phyloP scores from a whole-genome alignment of 345 rosid species.

The Eucalyptus polyanthemos region DNA sequence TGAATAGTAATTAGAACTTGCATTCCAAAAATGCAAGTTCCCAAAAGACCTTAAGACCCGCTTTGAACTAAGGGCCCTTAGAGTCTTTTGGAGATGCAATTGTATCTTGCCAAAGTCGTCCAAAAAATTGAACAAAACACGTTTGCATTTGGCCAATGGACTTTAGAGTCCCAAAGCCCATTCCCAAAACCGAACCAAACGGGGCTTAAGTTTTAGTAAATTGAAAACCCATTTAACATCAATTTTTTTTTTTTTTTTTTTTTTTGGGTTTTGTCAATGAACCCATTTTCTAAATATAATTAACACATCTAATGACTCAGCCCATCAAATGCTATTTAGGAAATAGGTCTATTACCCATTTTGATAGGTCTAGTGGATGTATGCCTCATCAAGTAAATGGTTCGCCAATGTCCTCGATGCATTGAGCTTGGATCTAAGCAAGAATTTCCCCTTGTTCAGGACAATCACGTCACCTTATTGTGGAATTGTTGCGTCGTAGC shows the following conservation, averaged over 20 bases:
- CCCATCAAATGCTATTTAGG: not conserved
- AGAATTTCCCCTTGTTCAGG: not conserved
- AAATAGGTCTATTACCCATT: not conserved
- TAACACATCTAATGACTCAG: not conserved
- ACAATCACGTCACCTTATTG: not conserved
- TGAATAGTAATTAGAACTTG: too few species aligned
- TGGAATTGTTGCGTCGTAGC: not conserved
- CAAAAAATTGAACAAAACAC: too few species aligned
- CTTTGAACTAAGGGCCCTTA: too few species aligned
- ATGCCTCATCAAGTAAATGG: not conserved
- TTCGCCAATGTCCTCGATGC: fast-evolving
- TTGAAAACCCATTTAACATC: not conserved
- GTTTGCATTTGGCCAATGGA: too few species aligned
- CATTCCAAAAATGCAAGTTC: too few species aligned
- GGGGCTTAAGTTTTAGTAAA: not conserved
- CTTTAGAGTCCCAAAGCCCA: too few species aligned
- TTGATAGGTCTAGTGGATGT: fast-evolving
- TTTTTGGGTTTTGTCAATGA: not conserved
- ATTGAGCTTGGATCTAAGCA: not conserved
- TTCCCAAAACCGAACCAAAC: too few species aligned
- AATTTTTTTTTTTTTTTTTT: too few species aligned
- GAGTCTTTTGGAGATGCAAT: too few species aligned
- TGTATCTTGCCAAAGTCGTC: fast-evolving
- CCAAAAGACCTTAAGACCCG: fast-evolving
- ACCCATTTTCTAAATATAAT: not conserved